Percentiles rank a stretch among this genome's conserved stretches.
Conservation (phyloP, 176 grass and related monocot species). For the Puya raimondii region DNA sequence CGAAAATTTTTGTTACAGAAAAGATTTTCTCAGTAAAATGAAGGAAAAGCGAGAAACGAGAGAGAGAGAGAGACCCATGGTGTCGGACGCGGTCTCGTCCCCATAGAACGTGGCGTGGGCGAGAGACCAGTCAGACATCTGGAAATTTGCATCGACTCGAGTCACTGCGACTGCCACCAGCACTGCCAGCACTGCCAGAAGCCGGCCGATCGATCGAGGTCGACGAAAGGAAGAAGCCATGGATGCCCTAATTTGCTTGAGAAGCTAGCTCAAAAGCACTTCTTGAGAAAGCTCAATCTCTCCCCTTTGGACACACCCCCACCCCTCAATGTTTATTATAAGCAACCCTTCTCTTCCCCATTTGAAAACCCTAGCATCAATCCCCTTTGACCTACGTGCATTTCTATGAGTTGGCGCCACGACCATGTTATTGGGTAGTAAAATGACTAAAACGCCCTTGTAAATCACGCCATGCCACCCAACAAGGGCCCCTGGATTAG, state of each 20-base stretch:
- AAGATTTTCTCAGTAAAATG: neutral
- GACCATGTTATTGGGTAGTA: conserved; percentile 9
- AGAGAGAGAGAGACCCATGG: conserved; percentile 36
- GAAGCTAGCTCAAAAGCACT: neutral
- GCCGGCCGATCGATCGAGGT: neutral
- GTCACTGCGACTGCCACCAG: neutral
- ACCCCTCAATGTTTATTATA: conserved; percentile 9
- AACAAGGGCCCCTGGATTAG: neutral
- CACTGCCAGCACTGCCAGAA: neutral
- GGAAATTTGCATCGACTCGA: neutral
- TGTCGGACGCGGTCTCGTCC: conserved; percentile 22
- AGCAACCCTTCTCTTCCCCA: neutral
- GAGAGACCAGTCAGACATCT: conserved; percentile 7
- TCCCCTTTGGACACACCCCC: neutral
- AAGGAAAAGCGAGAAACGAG: neutral
- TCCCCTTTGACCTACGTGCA: neutral
- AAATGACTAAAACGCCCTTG: conserved; percentile 15
- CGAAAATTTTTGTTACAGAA: too few relatives aligned
- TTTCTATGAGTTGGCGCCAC: conserved; percentile 27
- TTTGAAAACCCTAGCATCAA: conserved; percentile 6
- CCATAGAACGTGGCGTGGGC: conserved; percentile 76
- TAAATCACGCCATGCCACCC: neutral
- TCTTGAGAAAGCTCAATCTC: neutral
- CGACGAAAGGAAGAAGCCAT: conserved; percentile 18
- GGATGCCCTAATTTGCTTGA: neutral